phyloP scores from a whole-genome alignment of 495 filamentous ascomycete species.

The Lasiosphaeria hispida region DNA sequence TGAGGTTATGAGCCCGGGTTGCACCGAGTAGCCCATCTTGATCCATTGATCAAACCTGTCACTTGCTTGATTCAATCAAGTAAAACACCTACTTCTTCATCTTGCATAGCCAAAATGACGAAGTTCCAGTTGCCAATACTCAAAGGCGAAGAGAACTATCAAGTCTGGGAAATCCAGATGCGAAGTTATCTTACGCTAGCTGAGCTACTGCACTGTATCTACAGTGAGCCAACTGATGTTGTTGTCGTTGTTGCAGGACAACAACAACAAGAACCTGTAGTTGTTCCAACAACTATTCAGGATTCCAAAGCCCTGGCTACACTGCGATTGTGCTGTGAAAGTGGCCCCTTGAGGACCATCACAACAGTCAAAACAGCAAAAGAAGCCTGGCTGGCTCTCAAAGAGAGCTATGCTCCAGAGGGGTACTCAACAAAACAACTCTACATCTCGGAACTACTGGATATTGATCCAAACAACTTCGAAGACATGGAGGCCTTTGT shows the following conservation, averaged over 20 bases:
- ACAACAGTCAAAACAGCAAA: neutral
- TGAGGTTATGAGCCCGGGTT: no score
- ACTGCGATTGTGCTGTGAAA: neutral
- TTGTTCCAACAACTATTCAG: no score
- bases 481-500: neutral
- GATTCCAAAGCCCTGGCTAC: neutral
- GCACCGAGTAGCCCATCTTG: no score
- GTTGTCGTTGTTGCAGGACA: neutral
- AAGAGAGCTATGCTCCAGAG: neutral
- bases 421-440: neutral
- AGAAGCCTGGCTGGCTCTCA: neutral
- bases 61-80: no score
- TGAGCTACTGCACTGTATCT: neutral
- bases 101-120: neutral
- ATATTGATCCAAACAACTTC: neutral
- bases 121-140: neutral
- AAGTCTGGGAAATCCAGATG: neutral
- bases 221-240: neutral
- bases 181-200: neutral
- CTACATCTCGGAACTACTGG: neutral
- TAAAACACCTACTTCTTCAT: no score
- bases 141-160: neutral
- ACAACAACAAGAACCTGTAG: no score
- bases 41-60: no score
- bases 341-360: neutral